phyloP scores from a whole-genome alignment of 2,329 filamentous ascomycete species.

The Neospermospora avenae region DNA sequence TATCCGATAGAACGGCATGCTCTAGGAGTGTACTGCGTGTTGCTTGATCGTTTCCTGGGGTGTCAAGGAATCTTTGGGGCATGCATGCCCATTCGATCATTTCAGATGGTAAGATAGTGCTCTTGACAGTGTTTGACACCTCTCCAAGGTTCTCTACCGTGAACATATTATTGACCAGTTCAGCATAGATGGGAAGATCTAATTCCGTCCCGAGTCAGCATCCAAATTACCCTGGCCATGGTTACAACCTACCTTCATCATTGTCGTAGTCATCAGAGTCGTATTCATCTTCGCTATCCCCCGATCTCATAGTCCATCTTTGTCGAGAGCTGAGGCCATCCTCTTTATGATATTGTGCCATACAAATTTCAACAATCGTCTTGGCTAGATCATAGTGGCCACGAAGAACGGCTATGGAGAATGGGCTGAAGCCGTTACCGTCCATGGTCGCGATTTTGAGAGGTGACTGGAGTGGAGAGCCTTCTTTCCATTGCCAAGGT shows the following conservation, averaged over 20 bases:
- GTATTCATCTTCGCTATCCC: conserved; percentile 22
- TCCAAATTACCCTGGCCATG: neutral
- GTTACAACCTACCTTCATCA: conserved; percentile 3
- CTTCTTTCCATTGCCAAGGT: conserved; percentile 43
- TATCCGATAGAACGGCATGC: conserved; percentile 25
- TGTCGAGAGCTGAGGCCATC: conserved; percentile 31
- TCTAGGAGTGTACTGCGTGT: conserved; percentile 6
- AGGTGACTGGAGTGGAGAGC: conserved; percentile 51
- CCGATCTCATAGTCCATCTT: conserved; percentile 41
- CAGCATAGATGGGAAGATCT: conserved; percentile 46
- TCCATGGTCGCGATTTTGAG: conserved; percentile 63
- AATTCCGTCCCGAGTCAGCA: conserved; percentile 7
- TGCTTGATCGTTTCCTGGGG: neutral
- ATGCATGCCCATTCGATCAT: conserved; percentile 46
- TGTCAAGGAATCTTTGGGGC: conserved; percentile 32
- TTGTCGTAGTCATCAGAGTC: conserved; percentile 32
- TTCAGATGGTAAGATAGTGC: conserved; percentile 51
- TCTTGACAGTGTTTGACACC: conserved; percentile 65
- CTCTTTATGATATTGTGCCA: conserved; percentile 62
- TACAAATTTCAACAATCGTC: conserved; percentile 66
- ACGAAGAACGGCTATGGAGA: conserved; percentile 64
- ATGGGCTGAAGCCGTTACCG: conserved; percentile 45
- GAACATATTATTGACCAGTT: conserved; percentile 63
- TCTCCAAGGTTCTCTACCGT: conserved; percentile 76
- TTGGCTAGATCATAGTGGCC: conserved; percentile 63